Base-by-base conservation (phyloP, 2,329 filamentous ascomycete genomes). In the Neofusicoccum ribis region DNA sequence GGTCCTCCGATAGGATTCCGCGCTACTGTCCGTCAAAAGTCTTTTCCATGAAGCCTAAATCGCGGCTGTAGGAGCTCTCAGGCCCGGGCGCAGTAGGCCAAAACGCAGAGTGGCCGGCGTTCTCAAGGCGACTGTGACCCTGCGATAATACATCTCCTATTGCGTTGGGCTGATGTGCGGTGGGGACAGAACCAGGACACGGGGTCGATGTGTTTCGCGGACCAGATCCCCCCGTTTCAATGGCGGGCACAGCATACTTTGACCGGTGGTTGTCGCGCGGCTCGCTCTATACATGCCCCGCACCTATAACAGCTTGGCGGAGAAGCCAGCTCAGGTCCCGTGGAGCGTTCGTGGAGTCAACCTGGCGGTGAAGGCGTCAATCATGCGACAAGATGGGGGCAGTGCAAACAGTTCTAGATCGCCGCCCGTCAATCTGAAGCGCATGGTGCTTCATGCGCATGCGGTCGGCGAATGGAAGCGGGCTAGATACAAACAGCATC, bases 331-430 rank as follows among this genome's bases (percentile, higher is more conserved):
- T 23, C 17, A 9, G 20, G 8, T 27, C 20, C 46, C 9, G 14
- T 49, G 46, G n/a, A 23, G 20, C n/a, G 27, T 12, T 8, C 20
- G 56, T 47, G n/a, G 43, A 60, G 56, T 60, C 56, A 60, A 60
- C 56, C 56, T 60, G 34, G 56, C 56, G 56, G 56, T 47, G 41
- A 47, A 27, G 31, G 23, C 23, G 20, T 58, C 27, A 2, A 8
- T 34, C 52, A 15, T 58, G 36, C 41, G 50, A 37, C 50, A 39
- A n/a, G n/a, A 37, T 37, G 50, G 56, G 56, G 56, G 56, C 56
- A 60, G 56, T 60, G 56, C 56, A 60, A 37, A 37, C 56, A 60
- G 56, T 47, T 60, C 56, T 60, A 60, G 56, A 60, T 60, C 11
- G 56, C 11, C n/a, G 41, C 20, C 15, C 39, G 31, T 37, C 43